Conservation (phyloP, 208 protist genomes). For the Blechomonas ayalai region DNA sequence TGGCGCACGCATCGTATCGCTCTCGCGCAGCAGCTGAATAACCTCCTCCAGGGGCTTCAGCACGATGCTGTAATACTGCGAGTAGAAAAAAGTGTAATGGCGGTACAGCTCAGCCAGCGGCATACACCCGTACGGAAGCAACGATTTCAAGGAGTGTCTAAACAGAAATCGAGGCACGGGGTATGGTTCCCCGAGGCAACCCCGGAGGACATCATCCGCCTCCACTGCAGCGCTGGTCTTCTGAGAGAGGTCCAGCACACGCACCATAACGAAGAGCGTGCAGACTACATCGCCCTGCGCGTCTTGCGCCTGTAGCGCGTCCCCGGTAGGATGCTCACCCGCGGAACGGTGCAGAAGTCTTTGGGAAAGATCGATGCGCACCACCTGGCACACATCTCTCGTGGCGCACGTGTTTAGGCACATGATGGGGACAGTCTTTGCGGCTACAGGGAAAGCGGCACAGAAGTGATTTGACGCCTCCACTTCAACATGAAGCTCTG, state of each 20-base stretch:
- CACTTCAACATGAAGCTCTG: constrained; percentile 22
- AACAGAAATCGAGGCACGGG: constrained; percentile 11
- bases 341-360: constrained; percentile 41
- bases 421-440: constrained; percentile 22
- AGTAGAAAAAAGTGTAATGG: constrained; percentile 56
- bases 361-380: too few relatives aligned
- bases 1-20: constrained; percentile 1
- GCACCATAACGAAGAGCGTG: constrained; percentile 51
- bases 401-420: constrained; percentile 25
- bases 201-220: constrained; percentile 26
- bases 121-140: constrained; percentile 56
- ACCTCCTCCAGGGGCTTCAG: constrained; percentile 30
- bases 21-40: constrained; percentile 13
- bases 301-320: constrained; percentile 4
- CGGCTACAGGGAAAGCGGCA: constrained; percentile 11
- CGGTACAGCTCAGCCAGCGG: constrained; percentile 58
- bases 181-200: constrained; percentile 14
- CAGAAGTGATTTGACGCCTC: too few relatives aligned
- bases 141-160: constrained; percentile 10
- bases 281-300: constrained; percentile 12
- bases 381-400: too few relatives aligned
- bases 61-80: constrained; percentile 21
- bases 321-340: constrained; percentile 18
- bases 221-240: constrained; percentile 29
- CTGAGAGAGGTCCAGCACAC: constrained; percentile 56